These are phyloP conservation scores for Leccinum huronense DNA, from an alignment of 1,284 basidiomycete genomes.

Conservation along the genomic window DNA sequence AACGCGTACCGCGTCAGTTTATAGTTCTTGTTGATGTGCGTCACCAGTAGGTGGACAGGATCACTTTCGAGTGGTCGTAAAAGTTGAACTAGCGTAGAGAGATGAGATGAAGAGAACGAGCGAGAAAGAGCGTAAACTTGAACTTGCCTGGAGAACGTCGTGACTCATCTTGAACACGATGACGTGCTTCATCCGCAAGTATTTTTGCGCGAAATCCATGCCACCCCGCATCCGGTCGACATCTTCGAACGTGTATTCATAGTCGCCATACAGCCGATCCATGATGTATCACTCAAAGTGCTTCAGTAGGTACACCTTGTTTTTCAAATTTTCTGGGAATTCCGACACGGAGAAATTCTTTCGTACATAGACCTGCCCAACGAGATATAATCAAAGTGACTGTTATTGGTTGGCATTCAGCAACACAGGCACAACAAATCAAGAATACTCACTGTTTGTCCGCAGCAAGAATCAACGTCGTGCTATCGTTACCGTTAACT, in stretches of 20 bases:
- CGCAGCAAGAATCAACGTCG: constrained; percentile 80
- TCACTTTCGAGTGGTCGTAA: constrained; percentile 94
- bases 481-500: constrained; percentile 70
- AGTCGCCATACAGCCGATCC: constrained; percentile 78
- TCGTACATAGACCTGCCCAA: constrained; percentile 65
- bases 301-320: constrained; percentile 86
- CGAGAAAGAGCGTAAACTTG: constrained; percentile 35
- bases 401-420: constrained; percentile 33
- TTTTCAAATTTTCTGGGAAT: constrained; percentile 77
- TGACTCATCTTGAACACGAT: constrained; percentile 97
- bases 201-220: constrained; percentile 95
- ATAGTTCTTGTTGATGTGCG: constrained; percentile 90
- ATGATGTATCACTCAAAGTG: constrained; percentile 94
- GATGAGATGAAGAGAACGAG: not conserved
- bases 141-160: constrained; percentile 75
- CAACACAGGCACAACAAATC: not conserved
- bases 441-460: constrained; percentile 66
- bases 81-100: constrained; percentile 84
- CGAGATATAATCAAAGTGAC: constrained; percentile 83
- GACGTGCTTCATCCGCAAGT: constrained; percentile 94
- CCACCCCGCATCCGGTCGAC: constrained; percentile 58
- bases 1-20: constrained; percentile 75
- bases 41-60: constrained; percentile 81
- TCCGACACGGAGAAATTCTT: constrained; percentile 63
- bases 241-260: constrained; percentile 80